Conservation (phyloP, 129 eudicot genomes). For the Mikania micrantha region DNA sequence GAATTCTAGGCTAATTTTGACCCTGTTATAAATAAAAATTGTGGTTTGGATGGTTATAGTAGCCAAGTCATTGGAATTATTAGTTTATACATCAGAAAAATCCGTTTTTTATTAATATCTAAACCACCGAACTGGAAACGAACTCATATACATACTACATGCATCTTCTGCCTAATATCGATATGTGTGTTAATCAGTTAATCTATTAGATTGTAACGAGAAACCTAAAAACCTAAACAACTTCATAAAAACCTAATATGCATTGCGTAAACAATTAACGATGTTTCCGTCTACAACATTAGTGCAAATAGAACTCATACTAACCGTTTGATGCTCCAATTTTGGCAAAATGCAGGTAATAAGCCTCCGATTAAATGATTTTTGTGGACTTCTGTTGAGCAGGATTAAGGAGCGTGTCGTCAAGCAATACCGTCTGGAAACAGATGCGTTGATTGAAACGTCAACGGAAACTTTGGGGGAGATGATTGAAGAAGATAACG, state of each 20-base stretch:
- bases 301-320: constrained; percentile 15
- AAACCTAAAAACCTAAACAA: background rate
- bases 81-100: no score
- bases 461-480: constrained; percentile 27
- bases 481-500: constrained; percentile 42
- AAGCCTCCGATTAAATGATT: constrained; percentile 25
- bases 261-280: background rate
- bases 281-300: background rate
- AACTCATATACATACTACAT: constrained; percentile 1
- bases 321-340: constrained; percentile 37
- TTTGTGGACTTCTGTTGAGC: constrained; percentile 15
- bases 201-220: background rate
- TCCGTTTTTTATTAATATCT: no score
- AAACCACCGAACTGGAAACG: background rate
- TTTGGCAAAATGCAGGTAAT: constrained; percentile 40
- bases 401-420: constrained; percentile 17
- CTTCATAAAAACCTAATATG: background rate
- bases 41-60: no score
- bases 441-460: constrained; percentile 17
- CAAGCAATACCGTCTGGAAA: constrained; percentile 20
- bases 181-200: background rate
- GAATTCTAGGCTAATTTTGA: no score
- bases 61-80: no score
- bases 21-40: no score
- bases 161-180: background rate